Evolutionary conservation across 23 red algal genomes (phyloP).

Genomic region (Agarophyton chilense): DNA sequence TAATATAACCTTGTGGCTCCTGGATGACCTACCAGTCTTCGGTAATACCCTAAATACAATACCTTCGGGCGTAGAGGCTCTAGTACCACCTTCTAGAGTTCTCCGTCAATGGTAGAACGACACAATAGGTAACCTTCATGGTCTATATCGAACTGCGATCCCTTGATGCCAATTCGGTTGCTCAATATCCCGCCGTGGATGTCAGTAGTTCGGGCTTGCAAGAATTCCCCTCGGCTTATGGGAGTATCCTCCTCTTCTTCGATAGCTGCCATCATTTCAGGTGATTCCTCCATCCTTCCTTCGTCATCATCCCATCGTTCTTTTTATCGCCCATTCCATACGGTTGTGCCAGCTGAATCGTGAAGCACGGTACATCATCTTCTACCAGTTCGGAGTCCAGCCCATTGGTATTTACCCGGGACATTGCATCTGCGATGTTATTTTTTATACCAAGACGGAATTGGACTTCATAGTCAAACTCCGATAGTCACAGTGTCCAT

Average conservation of each 20-base stretch:
- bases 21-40: too few relatives aligned
- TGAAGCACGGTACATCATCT: too few relatives aligned
- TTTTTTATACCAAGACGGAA: background rate
- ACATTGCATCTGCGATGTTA: background rate
- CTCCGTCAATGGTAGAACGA: background rate
- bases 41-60: too few relatives aligned
- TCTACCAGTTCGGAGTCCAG: too few relatives aligned
- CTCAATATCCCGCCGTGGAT: too few relatives aligned
- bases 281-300: background rate
- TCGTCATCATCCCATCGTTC: background rate
- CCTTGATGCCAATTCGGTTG: too few relatives aligned
- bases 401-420: background rate
- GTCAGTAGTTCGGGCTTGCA: background rate
- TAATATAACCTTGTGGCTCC: too few relatives aligned
- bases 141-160: background rate
- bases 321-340: too few relatives aligned
- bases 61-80: too few relatives aligned
- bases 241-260: background rate
- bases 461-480: slow-evolving; percentile 15
- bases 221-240: background rate
- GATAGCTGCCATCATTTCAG: background rate
- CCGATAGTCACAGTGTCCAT: background rate
- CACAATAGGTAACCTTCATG: background rate
- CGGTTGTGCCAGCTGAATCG: too few relatives aligned
- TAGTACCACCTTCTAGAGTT: too few relatives aligned